These are phyloP conservation scores for Stellera chamaejasme DNA, from an alignment of 345 rosid species.

Conservation along the genomic window DNA sequence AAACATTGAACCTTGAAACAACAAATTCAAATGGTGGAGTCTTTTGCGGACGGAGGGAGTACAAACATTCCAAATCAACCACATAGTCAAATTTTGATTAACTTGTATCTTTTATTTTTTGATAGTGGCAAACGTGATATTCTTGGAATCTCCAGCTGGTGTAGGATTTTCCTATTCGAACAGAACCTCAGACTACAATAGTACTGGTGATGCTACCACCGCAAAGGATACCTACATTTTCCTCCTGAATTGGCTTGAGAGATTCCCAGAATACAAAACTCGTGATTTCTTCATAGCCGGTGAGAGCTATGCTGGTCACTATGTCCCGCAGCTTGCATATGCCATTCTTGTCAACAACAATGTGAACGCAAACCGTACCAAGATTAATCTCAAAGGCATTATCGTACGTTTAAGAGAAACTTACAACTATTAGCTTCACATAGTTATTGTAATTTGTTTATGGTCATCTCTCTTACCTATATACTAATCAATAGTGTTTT, in stretches of 20 bases:
- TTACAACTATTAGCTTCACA: background rate
- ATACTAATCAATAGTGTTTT: no score
- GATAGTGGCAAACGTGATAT: constrained; percentile 31
- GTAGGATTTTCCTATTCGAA: constrained; percentile 36
- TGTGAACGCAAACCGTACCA: constrained; percentile 18
- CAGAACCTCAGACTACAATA: constrained; percentile 17
- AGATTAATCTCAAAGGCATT: constrained; percentile 32
- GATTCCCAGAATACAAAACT: constrained; percentile 42
- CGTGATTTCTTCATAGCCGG: constrained; percentile 34
- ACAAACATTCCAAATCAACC: no score
- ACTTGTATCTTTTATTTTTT: background rate
- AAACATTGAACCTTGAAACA: no score
- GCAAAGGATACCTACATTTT: constrained; percentile 32
- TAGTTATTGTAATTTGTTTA: no score
- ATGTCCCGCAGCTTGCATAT: constrained; percentile 41
- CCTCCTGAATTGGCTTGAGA: constrained; percentile 42
- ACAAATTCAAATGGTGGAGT: no score
- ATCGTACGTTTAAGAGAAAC: constrained; percentile 1
- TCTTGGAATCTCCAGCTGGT: constrained; percentile 37
- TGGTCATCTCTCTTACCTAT: no score
- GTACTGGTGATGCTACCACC: constrained; percentile 18
- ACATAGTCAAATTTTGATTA: no score
- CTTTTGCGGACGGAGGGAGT: no score
- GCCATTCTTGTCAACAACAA: constrained; percentile 22
- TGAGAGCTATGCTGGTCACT: constrained; percentile 49